Evolutionary conservation across 2,329 filamentous ascomycete genomes (phyloP).

Genomic region (Ophiostoma piceae): DNA sequence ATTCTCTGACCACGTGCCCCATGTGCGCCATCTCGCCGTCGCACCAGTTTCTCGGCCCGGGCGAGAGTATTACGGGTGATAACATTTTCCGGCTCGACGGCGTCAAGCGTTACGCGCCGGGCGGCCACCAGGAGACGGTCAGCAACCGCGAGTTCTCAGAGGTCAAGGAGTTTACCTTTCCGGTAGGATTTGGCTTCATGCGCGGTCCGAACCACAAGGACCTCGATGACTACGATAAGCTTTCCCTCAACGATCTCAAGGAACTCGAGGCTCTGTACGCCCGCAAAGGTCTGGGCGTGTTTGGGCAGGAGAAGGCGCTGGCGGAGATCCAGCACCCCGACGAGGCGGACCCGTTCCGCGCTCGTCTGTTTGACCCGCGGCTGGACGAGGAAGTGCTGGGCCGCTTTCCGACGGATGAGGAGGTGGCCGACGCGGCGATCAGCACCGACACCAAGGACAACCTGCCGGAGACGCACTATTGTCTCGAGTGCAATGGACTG

Average conservation of each 20-base stretch:
- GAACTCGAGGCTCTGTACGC: no score
- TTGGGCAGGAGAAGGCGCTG: not conserved
- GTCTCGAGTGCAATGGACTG: slow-evolving; percentile 15
- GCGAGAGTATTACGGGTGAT: not conserved
- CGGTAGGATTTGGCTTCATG: not conserved
- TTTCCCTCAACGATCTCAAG: no score
- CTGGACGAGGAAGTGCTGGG: slow-evolving; percentile 20
- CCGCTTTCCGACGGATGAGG: not conserved
- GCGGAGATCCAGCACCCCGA: slow-evolving; percentile 19
- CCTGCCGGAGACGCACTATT: not conserved
- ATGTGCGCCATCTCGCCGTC: slow-evolving; percentile 24
- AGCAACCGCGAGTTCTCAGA: not conserved
- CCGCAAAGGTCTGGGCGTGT: not conserved
- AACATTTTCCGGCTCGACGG: not conserved
- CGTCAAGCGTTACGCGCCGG: not conserved
- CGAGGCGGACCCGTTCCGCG: slow-evolving; percentile 12
- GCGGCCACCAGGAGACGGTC: not conserved
- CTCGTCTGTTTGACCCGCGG: slow-evolving; percentile 13
- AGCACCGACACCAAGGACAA: slow-evolving; percentile 38
- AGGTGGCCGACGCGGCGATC: not conserved
- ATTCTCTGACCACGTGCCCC: slow-evolving; percentile 21
- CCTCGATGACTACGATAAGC: no score
- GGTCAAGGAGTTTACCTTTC: not conserved
- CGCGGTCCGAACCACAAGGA: no score
- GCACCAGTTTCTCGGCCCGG: slow-evolving; percentile 17